Evolutionary conservation across 495 filamentous ascomycete species (phyloP).

Genomic region (Penicillium cinerascens): DNA sequence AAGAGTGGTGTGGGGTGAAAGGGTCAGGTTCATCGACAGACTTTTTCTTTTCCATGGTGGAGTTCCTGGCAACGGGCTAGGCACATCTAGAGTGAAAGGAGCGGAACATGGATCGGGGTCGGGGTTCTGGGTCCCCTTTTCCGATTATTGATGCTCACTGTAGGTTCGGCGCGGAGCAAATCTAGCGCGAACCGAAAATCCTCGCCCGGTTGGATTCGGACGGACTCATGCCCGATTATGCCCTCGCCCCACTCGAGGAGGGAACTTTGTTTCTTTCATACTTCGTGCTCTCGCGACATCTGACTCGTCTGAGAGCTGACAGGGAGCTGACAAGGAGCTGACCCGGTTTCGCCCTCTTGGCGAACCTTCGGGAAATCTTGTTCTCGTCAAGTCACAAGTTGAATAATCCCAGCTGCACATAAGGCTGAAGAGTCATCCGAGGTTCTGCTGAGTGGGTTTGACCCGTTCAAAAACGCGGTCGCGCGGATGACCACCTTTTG

Average conservation of each 20-base stretch:
- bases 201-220: slow-evolving; percentile 1
- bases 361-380: background rate
- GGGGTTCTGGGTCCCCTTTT: background rate
- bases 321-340: background rate
- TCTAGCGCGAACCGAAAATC: background rate
- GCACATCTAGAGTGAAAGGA: background rate
- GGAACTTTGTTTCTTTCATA: background rate
- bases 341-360: background rate
- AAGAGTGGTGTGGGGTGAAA: background rate
- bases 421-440: background rate
- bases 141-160: background rate
- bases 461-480: background rate
- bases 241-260: background rate
- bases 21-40: slow-evolving; percentile 5
- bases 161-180: slow-evolving; percentile 1
- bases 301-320: background rate
- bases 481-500: background rate
- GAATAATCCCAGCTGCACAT: background rate
- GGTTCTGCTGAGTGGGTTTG: background rate
- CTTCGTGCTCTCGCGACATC: background rate
- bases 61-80: background rate
- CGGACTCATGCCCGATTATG: slow-evolving; percentile 10
- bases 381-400: background rate
- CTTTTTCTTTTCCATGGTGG: slow-evolving; percentile 3
- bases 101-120: background rate